Conservation (phyloP, 345 rosid genomes). For the Gossypioides kirkii region DNA sequence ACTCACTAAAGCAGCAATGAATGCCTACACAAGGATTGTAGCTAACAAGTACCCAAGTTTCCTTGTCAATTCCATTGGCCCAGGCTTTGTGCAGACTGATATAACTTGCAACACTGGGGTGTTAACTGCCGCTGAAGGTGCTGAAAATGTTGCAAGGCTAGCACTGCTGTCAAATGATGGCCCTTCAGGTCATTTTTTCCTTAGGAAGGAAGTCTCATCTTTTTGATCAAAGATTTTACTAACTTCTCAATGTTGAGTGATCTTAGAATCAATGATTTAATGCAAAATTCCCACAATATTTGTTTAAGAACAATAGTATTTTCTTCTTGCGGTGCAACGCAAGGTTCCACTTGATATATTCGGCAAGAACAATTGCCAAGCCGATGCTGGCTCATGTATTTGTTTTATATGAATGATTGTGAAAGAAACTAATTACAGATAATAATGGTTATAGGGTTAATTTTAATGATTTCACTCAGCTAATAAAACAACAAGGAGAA, state of each 20-base stretch:
- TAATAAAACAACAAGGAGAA: neutral
- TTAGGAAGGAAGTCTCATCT: conserved; percentile 7
- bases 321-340: no score
- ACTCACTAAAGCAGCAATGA: conserved; percentile 33
- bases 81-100: conserved; percentile 37
- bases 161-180: conserved; percentile 12
- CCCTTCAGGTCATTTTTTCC: conserved; percentile 13
- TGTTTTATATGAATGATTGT: neutral
- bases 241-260: neutral
- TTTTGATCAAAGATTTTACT: conserved; percentile 5
- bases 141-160: conserved; percentile 10
- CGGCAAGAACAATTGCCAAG: neutral
- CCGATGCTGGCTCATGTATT: no score
- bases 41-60: conserved; percentile 27
- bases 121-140: conserved; percentile 18
- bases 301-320: neutral
- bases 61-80: conserved; percentile 25
- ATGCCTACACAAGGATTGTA: conserved; percentile 36
- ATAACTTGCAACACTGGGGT: conserved; percentile 14
- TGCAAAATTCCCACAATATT: neutral
- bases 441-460: neutral
- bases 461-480: neutral
- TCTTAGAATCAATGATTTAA: neutral
- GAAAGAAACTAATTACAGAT: neutral
- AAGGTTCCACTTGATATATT: no score